Evolutionary conservation across 176 grass and related monocot genomes (phyloP).

Genomic region (Dactylis glomerata): DNA sequence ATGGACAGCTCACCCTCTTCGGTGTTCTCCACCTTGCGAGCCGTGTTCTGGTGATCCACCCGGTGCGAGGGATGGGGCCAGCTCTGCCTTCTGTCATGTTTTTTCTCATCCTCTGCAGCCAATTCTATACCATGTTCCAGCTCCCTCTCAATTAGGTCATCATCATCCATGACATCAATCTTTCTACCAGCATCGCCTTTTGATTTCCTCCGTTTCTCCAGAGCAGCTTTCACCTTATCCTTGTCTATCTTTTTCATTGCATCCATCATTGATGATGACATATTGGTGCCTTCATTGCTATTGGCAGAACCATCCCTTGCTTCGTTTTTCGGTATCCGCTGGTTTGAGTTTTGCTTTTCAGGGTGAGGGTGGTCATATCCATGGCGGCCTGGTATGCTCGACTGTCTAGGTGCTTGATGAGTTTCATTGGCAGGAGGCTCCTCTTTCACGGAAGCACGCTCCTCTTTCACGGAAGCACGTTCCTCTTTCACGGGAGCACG

Average conservation of each 20-base stretch:
- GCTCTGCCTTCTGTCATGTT: slow-evolving; percentile 34
- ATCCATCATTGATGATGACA: slow-evolving; percentile 56
- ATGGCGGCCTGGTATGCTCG: slow-evolving; percentile 9
- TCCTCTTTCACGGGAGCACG: too few species aligned
- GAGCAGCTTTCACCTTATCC: slow-evolving; percentile 73
- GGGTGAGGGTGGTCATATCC: slow-evolving; percentile 32
- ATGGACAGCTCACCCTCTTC: neutral
- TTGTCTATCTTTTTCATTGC: slow-evolving; percentile 75
- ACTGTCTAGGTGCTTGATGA: slow-evolving; percentile 33
- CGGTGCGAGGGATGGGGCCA: neutral
- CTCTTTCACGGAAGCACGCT: too few species aligned
- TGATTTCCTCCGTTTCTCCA: slow-evolving; percentile 72
- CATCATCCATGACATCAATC: slow-evolving; percentile 62
- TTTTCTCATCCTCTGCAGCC: slow-evolving; percentile 62
- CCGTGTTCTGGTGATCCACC: slow-evolving; percentile 14
- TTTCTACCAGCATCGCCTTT: slow-evolving; percentile 55
- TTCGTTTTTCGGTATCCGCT: slow-evolving; percentile 34
- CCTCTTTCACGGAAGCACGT: too few species aligned
- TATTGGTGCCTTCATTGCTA: slow-evolving; percentile 45
- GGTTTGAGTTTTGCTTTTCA: slow-evolving; percentile 50
- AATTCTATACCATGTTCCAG: slow-evolving; percentile 84
- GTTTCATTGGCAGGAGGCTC: slow-evolving; percentile 51
- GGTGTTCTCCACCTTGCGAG: neutral
- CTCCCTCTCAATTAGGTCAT: slow-evolving; percentile 81
- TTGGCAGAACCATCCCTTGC: slow-evolving; percentile 12